Conservation (phyloP, 139 green algal species). For the Trebouxia sp. region DNA sequence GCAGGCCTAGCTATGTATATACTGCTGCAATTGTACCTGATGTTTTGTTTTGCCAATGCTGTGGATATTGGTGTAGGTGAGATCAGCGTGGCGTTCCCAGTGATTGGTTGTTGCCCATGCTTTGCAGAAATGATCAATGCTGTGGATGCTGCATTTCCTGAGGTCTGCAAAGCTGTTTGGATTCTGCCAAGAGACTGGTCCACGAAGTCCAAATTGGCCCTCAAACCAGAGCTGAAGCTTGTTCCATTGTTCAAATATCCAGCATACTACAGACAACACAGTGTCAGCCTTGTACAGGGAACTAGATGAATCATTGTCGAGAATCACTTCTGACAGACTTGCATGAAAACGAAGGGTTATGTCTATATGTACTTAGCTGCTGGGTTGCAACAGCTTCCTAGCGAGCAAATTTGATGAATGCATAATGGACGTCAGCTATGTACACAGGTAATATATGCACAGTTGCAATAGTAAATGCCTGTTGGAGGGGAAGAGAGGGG, state of each 20-base stretch:
- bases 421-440: too few relatives aligned
- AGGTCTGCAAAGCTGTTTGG: not conserved
- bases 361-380: too few relatives aligned
- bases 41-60: not conserved
- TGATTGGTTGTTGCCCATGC: conserved; percentile 14
- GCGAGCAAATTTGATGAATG: too few relatives aligned
- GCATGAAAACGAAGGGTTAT: too few relatives aligned
- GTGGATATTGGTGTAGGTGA: not conserved
- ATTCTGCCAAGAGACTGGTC: conserved; percentile 9
- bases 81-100: not conserved
- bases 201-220: conserved; percentile 2
- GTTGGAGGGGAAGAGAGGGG: too few relatives aligned
- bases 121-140: conserved; percentile 22
- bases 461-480: too few relatives aligned
- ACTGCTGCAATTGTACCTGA: too few relatives aligned
- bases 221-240: conserved; percentile 9
- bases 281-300: not conserved
- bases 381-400: too few relatives aligned
- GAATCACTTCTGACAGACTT: too few relatives aligned
- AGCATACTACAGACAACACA: not conserved
- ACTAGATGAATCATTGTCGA: too few relatives aligned
- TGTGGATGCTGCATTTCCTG: not conserved
- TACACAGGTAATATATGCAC: too few relatives aligned
- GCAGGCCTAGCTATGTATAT: too few relatives aligned
- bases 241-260: not conserved